Evolutionary conservation across 2,329 filamentous ascomycete genomes (phyloP).

Genomic region (Biscogniauxia sp.): DNA sequence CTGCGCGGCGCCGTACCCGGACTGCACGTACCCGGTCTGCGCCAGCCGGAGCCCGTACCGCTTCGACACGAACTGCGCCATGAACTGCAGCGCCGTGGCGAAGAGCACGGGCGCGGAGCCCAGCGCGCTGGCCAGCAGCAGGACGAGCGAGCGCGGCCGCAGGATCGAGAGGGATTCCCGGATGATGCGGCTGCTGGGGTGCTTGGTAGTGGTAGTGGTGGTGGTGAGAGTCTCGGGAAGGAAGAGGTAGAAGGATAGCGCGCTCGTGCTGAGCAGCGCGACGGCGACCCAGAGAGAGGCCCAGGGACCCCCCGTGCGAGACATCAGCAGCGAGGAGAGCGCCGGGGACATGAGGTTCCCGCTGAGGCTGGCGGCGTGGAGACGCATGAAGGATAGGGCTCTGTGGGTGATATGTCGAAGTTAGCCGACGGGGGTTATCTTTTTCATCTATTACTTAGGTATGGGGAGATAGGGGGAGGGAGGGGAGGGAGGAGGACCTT

Average conservation of each 20-base stretch:
- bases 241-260: slow-evolving; percentile 24
- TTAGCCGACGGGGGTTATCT: not conserved
- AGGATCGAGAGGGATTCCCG: slow-evolving; percentile 28
- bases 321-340: slow-evolving; percentile 30
- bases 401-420: slow-evolving; percentile 20
- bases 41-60: slow-evolving; percentile 29
- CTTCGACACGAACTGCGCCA: slow-evolving; percentile 33
- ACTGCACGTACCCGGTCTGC: slow-evolving; percentile 33
- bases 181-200: slow-evolving; percentile 18
- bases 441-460: not conserved
- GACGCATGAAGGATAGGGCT: slow-evolving; percentile 45
- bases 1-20: slow-evolving; percentile 27
- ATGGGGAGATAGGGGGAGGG: not conserved
- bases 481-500: slow-evolving; percentile 23
- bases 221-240: slow-evolving; percentile 27
- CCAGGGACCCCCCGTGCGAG: slow-evolving; percentile 25
- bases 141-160: slow-evolving; percentile 23
- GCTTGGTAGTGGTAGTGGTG: slow-evolving; percentile 2
- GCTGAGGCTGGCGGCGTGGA: slow-evolving; percentile 50
- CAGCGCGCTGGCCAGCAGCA: slow-evolving; percentile 22
- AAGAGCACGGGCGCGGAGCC: slow-evolving; percentile 17
- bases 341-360: slow-evolving; percentile 35
- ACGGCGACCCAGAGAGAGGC: slow-evolving; percentile 22
- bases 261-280: slow-evolving; percentile 11
- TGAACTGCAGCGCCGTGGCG: slow-evolving; percentile 22